These are phyloP conservation scores for Fomitopsis betulina DNA, from an alignment of 1,284 basidiomycete species.

Conservation along the genomic window DNA sequence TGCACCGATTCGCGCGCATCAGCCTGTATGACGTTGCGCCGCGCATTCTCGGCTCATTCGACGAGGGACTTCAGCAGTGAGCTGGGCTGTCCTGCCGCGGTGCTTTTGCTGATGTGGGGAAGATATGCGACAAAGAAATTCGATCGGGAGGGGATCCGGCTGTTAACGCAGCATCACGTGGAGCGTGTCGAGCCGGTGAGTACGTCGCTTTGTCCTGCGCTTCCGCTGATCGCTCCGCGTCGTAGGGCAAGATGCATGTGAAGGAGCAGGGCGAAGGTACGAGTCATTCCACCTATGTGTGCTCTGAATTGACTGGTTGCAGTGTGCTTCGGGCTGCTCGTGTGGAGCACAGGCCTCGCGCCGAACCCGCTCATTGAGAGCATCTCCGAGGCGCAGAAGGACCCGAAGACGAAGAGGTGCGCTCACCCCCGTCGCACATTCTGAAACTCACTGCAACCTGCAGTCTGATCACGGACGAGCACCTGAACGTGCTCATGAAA, in stretches of 20 bases:
- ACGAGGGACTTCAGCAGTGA: constrained; percentile 63
- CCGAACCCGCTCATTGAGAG: constrained; percentile 73
- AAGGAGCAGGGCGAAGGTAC: constrained; percentile 60
- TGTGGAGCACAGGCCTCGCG: constrained; percentile 84
- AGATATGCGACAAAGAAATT: constrained; percentile 75
- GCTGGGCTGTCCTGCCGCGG: constrained; percentile 13
- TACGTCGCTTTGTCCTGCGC: constrained; percentile 14
- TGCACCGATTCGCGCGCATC: constrained; percentile 63
- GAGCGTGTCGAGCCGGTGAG: constrained; percentile 67
- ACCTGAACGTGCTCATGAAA: constrained; percentile 54
- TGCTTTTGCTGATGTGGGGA: constrained; percentile 7
- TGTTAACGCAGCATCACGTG: constrained; percentile 77
- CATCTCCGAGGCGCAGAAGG: constrained; percentile 57
- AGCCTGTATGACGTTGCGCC: constrained; percentile 80
- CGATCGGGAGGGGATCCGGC: constrained; percentile 71
- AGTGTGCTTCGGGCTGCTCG: constrained; percentile 79
- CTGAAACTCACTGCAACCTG: constrained; percentile 1
- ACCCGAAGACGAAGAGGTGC: constrained; percentile 57
- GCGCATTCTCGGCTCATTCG: constrained; percentile 78
- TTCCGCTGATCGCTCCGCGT: neutral
- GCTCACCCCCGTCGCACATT: neutral
- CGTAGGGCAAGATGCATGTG: constrained; percentile 53
- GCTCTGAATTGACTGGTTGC: constrained; percentile 1
- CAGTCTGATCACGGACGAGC: constrained; percentile 54
- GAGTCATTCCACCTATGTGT: constrained; percentile 4